Evolutionary conservation across 192 early-diverging fungal genomes (phyloP).

Genomic region (Backusella macrospora): DNA sequence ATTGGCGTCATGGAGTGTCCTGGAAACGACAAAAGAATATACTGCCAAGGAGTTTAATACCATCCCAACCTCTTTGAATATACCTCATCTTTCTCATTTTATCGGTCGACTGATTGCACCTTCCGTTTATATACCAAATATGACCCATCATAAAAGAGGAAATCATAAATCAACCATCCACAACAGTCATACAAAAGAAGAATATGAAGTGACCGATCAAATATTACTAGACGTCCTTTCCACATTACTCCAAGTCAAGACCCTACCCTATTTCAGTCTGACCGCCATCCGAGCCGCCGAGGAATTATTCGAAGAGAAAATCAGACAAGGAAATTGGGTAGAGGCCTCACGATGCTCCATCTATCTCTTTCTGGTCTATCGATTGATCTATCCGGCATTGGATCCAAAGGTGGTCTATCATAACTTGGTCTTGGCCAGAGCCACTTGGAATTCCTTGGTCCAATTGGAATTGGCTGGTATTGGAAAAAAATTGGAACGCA

Average conservation of each 20-base stretch:
- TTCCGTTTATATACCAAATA: neutral
- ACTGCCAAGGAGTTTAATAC: neutral
- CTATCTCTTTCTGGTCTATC: conserved; percentile 26
- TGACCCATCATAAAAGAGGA: conserved; percentile 1
- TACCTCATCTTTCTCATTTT: conserved; percentile 26
- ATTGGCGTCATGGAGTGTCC: conserved; percentile 4
- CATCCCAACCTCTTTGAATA: neutral
- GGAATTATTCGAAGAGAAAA: neutral
- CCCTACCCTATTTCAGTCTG: neutral
- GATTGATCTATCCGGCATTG: conserved; percentile 28
- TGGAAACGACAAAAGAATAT: conserved; percentile 21
- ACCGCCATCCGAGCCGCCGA: conserved; percentile 8
- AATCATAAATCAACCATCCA: neutral
- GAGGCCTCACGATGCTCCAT: conserved; percentile 26
- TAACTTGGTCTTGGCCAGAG: conserved; percentile 20
- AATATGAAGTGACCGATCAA: neutral
- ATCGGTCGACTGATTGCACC: conserved; percentile 22
- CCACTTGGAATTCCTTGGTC: conserved; percentile 35
- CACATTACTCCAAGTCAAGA: neutral
- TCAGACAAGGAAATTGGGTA: conserved; percentile 26
- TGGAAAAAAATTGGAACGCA: conserved; percentile 24
- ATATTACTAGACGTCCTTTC: neutral
- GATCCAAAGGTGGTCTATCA: conserved; percentile 30
- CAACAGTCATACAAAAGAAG: neutral
- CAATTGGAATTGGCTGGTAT: conserved; percentile 38